These are phyloP conservation scores for Sideroxylon spinosum DNA, from an alignment of 179 eudicot genomes.

Conservation along the genomic window DNA sequence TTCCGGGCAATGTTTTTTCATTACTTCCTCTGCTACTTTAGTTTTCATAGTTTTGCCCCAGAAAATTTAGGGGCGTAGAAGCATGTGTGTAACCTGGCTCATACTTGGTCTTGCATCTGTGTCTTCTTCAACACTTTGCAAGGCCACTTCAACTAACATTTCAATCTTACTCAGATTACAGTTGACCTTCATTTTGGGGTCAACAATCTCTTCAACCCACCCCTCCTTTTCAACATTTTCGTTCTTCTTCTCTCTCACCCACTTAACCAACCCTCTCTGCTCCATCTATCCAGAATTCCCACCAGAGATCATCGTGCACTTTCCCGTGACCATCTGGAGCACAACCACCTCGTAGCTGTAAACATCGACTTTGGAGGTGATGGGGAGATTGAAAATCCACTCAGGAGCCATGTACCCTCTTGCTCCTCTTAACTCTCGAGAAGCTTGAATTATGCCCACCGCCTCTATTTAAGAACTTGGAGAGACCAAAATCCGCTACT, in stretches of 20 bases:
- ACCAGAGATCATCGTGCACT: not conserved
- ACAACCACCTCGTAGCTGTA: constrained; percentile 22
- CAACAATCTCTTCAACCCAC: constrained; percentile 19
- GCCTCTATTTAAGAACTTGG: constrained; percentile 16
- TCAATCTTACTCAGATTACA: constrained; percentile 9
- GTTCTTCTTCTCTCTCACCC: constrained; percentile 16
- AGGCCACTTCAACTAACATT: constrained; percentile 14
- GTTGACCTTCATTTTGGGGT: constrained; percentile 3
- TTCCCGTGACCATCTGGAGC: constrained; percentile 21
- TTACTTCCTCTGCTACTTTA: no score
- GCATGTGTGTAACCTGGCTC: constrained; percentile 33
- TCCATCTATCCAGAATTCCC: not conserved
- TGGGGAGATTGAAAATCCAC: constrained; percentile 21
- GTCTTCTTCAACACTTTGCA: constrained; percentile 29
- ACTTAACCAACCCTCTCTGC: constrained; percentile 12
- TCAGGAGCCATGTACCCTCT: constrained; percentile 28
- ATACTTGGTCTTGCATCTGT: constrained; percentile 36
- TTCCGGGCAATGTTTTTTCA: no score
- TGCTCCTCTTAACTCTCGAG: constrained; percentile 20
- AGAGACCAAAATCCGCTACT: constrained; percentile 18
- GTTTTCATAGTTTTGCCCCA: no score
- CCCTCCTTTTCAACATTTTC: not conserved
- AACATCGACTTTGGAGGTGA: constrained; percentile 25
- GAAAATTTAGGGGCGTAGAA: constrained; percentile 11
- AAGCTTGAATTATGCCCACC: not conserved